Conservation (phyloP, 2,329 filamentous ascomycete species). For the Stemphylium lycopersici region DNA sequence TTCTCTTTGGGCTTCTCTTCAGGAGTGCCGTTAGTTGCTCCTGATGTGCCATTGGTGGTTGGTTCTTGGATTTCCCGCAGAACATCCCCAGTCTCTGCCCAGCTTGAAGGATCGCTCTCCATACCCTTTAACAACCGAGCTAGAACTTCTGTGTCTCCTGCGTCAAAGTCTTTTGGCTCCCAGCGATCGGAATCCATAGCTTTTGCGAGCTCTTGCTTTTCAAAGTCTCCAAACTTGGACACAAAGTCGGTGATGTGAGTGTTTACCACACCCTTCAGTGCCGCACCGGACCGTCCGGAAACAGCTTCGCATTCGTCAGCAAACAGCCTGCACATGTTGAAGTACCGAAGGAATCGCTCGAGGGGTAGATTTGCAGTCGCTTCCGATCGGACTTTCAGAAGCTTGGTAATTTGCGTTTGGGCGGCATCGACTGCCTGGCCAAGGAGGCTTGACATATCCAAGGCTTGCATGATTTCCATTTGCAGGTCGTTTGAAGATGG, state of each 20-base stretch:
- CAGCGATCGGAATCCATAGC: slow-evolving; percentile 82
- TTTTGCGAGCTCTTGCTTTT: slow-evolving; percentile 76
- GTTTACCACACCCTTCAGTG: slow-evolving; percentile 80
- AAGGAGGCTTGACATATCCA: slow-evolving; percentile 79
- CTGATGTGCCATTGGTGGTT: slow-evolving; percentile 30
- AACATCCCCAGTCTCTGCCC: slow-evolving; percentile 63
- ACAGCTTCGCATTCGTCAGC: slow-evolving; percentile 86
- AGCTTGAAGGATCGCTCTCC: slow-evolving; percentile 70
- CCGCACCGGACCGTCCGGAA: slow-evolving; percentile 76
- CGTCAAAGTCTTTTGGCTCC: slow-evolving; percentile 76
- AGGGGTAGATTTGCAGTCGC: slow-evolving; percentile 72
- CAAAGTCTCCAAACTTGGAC: slow-evolving; percentile 70
- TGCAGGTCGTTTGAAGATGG: slow-evolving; percentile 54
- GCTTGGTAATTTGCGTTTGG: slow-evolving; percentile 73
- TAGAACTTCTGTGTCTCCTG: slow-evolving; percentile 66
- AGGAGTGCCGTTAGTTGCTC: slow-evolving; percentile 39
- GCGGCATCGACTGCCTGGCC: slow-evolving; percentile 81
- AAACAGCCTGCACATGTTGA: slow-evolving; percentile 81
- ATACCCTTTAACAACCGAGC: slow-evolving; percentile 70
- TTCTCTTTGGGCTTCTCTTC: slow-evolving; percentile 41
- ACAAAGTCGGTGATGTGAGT: slow-evolving; percentile 83
- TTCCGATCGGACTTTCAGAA: slow-evolving; percentile 77
- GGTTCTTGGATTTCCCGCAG: slow-evolving; percentile 29
- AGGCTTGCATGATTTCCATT: slow-evolving; percentile 75
- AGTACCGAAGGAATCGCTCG: slow-evolving; percentile 77